Evolutionary conservation across 2,329 filamentous ascomycete species (phyloP).

Genomic region (Arthroderma sp.): DNA sequence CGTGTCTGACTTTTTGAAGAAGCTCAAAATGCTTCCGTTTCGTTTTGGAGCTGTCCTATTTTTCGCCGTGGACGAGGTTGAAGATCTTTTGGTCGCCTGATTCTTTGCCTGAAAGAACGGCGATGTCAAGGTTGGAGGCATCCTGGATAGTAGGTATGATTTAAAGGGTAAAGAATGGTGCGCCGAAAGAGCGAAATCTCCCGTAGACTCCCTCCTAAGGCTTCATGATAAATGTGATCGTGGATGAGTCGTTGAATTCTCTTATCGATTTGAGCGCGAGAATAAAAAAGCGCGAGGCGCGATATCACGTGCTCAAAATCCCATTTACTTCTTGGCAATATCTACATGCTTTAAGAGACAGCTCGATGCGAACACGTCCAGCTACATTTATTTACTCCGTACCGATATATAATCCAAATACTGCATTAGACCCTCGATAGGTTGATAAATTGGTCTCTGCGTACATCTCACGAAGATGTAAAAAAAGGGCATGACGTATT

Average conservation of each 20-base stretch:
- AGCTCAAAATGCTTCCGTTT: slow-evolving; percentile 59
- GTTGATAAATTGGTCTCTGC: background rate
- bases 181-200: slow-evolving; percentile 2
- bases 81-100: background rate
- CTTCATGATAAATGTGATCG: background rate
- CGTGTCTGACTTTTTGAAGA: slow-evolving; percentile 59
- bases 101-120: slow-evolving; percentile 7
- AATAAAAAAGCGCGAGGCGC: slow-evolving; percentile 3
- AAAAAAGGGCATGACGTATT: background rate
- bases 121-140: slow-evolving; percentile 3
- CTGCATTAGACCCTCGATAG: background rate
- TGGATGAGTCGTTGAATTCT: background rate
- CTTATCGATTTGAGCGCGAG: background rate
- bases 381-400: background rate
- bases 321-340: background rate
- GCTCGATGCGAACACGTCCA: no score
- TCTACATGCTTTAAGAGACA: no score
- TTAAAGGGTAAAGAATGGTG: background rate
- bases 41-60: slow-evolving; percentile 5
- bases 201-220: background rate
- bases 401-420: background rate
- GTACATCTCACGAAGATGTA: background rate
- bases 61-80: background rate
- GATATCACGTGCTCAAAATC: background rate
- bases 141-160: background rate